These are phyloP conservation scores for Pisolithus thermaeus DNA, from an alignment of 1,284 basidiomycete genomes.

Conservation along the genomic window DNA sequence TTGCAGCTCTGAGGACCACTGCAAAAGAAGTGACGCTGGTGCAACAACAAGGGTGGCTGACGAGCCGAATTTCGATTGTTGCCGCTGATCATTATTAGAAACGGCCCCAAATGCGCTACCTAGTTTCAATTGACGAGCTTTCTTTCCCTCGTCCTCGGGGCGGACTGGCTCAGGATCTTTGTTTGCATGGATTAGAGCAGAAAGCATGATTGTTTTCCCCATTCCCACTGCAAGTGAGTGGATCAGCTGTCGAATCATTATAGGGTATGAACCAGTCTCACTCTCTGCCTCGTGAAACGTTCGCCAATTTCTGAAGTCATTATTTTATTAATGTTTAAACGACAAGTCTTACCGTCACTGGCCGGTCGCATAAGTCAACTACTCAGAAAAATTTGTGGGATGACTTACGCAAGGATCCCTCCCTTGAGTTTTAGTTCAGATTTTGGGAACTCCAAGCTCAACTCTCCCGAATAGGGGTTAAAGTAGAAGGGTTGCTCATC, in stretches of 20 bases:
- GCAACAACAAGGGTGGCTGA: slow-evolving; percentile 90
- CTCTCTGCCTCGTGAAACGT: slow-evolving; percentile 35
- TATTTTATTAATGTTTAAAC: not conserved
- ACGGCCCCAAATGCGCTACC: slow-evolving; percentile 50
- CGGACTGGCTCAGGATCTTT: slow-evolving; percentile 41
- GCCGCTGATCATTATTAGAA: slow-evolving; percentile 30
- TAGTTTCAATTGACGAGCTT: slow-evolving; percentile 53
- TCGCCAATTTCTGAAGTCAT: not conserved
- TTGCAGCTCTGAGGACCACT: slow-evolving; percentile 88
- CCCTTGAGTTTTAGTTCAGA: slow-evolving; percentile 78
- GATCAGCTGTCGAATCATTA: slow-evolving; percentile 7
- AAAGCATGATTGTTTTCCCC: slow-evolving; percentile 97
- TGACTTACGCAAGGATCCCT: slow-evolving; percentile 80
- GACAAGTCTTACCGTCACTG: slow-evolving; percentile 49
- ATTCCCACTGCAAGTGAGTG: slow-evolving; percentile 64
- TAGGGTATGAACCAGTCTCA: slow-evolving; percentile 22
- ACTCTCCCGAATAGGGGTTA: slow-evolving; percentile 92
- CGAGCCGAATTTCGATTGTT: slow-evolving; percentile 30
- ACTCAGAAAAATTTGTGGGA: slow-evolving; percentile 6
- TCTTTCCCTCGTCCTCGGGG: slow-evolving; percentile 23
- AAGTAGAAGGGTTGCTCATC: slow-evolving; percentile 78
- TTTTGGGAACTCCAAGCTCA: slow-evolving; percentile 83
- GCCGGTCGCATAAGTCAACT: slow-evolving; percentile 7
- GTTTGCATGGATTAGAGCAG: slow-evolving; percentile 84
- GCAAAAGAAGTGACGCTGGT: slow-evolving; percentile 84